These are phyloP conservation scores for Chaetomiaceae sp. DNA, from an alignment of 2,329 filamentous ascomycete genomes.

Conservation along the genomic window DNA sequence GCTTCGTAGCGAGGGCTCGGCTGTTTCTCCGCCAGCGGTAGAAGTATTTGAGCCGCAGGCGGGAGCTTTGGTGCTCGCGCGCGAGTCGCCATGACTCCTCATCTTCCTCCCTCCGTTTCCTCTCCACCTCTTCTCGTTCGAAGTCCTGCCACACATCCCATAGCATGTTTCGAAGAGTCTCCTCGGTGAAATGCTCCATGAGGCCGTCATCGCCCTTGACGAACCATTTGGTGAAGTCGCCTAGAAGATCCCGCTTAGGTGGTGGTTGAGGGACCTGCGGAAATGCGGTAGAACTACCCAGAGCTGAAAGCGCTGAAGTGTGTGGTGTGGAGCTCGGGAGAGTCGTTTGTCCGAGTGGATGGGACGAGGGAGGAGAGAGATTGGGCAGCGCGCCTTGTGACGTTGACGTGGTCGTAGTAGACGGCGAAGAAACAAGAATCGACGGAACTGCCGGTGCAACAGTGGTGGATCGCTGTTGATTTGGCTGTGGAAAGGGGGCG, in stretches of 20 bases:
- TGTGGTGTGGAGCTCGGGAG: neutral
- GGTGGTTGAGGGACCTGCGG: constrained; percentile 12
- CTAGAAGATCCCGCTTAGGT: constrained; percentile 40
- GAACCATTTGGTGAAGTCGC: constrained; percentile 51
- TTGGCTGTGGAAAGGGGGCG: neutral
- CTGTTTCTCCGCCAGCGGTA: constrained; percentile 52
- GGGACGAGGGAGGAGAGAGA: neutral
- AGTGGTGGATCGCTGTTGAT: constrained; percentile 11
- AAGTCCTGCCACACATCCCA: constrained; percentile 39
- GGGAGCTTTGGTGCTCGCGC: constrained; percentile 45
- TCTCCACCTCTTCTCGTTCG: constrained; percentile 39
- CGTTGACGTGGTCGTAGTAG: neutral
- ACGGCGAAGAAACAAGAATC: constrained; percentile 14
- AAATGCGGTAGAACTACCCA: neutral
- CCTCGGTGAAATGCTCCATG: constrained; percentile 47
- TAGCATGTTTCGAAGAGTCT: constrained; percentile 44
- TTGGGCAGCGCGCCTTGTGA: neutral
- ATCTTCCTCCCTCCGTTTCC: constrained; percentile 45
- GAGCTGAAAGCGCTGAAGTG: neutral
- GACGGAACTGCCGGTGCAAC: constrained; percentile 13
- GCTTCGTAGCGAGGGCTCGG: constrained; percentile 44
- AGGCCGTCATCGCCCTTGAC: constrained; percentile 51
- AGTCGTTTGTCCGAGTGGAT: neutral
- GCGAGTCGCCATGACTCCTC: constrained; percentile 44
- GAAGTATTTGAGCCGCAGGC: constrained; percentile 51